Base-by-base conservation (phyloP, 148 eudicot species). In the Polygonum maritimum region DNA sequence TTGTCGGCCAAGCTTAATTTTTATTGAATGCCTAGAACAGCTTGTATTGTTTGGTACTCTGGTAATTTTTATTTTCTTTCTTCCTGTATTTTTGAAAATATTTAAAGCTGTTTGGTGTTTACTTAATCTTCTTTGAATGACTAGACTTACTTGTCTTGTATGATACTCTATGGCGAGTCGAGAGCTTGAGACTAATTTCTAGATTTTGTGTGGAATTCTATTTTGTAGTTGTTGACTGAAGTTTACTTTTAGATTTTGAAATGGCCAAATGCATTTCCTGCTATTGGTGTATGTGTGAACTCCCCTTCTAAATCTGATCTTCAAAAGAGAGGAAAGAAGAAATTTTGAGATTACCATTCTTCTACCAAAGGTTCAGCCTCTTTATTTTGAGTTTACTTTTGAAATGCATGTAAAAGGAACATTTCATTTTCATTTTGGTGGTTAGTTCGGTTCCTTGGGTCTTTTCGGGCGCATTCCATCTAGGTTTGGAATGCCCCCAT, bases 21-120 rank as follows among this genome's bases (percentile, higher is more conserved):
- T 31, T 5, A 31, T 63, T 1, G 18, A 14, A 21, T 2, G 4
- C 9, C 18, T 14, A 51, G 55, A 51, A 15, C 13, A 18, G 22
- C 22, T 54, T n/a, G 22, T 54, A 21, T 60, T 22, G 36, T 60
- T 60, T 21, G 36, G 35, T 60, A 26, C 14, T 60, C 5, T 33
- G 67, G 98, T 94, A 44, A 6, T 44, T 44, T 44, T 65, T 10
- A 16, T 44, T 22, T 75, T 57, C 48, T 55, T 54, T 44, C 11
- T 44, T 18, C 57, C 6, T 52, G 31, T 26, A 16, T n/a, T n/a
- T n/a, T 16, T 2, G 15, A 18, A 51, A 51, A 16, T 16, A 5
- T 5, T 57, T 19, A 57, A 8, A 57, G 35, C 26, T 57, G 63
- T 22, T 57, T 21, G 33, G 0, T 10, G 33, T 57, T 57, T 60